Evolutionary conservation across 2,329 filamentous ascomycete species (phyloP).

Genomic region (Bipolaris gigantea): DNA sequence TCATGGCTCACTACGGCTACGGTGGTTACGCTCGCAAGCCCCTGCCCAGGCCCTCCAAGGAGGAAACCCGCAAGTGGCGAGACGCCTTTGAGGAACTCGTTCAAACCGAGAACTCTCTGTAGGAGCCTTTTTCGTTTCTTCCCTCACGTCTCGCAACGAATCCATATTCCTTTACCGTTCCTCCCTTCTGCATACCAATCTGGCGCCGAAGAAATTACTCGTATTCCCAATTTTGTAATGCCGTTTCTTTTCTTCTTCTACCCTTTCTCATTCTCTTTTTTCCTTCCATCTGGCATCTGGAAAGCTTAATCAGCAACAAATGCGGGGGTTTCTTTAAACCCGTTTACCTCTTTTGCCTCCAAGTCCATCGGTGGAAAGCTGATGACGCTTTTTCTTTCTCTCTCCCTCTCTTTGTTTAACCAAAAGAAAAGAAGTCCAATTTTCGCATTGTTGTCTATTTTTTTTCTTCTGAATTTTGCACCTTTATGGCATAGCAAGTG

Average conservation of each 20-base stretch:
- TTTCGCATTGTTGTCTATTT: background rate
- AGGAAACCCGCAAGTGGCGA: constrained; percentile 46
- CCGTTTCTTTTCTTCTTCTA: constrained; percentile 24
- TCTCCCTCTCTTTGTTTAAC: too few species aligned
- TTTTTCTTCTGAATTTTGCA: background rate
- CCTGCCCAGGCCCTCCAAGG: constrained; percentile 54
- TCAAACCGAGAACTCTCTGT: constrained; percentile 46
- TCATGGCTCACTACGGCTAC: constrained; percentile 66
- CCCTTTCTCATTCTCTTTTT: background rate
- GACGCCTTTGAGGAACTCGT: constrained; percentile 52
- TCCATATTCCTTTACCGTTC: background rate
- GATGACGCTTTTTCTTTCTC: too few species aligned
- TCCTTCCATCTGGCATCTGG: constrained; percentile 5
- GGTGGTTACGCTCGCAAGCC: constrained; percentile 64
- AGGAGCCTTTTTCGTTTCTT: background rate
- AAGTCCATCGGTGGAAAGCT: background rate
- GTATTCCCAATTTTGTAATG: constrained; percentile 26
- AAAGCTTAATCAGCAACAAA: background rate
- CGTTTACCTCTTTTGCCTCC: background rate
- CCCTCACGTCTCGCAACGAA: too few species aligned
- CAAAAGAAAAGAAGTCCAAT: too few species aligned
- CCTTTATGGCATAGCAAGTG: constrained; percentile 17
- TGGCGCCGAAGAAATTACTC: constrained; percentile 28
- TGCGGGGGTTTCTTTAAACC: background rate
- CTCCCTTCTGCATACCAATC: constrained; percentile 22